Percentiles rank a stretch among this genome's conserved stretches.
phyloP scores from a whole-genome alignment of 352 stramenopile species.

The Blastocystis hominis region DNA sequence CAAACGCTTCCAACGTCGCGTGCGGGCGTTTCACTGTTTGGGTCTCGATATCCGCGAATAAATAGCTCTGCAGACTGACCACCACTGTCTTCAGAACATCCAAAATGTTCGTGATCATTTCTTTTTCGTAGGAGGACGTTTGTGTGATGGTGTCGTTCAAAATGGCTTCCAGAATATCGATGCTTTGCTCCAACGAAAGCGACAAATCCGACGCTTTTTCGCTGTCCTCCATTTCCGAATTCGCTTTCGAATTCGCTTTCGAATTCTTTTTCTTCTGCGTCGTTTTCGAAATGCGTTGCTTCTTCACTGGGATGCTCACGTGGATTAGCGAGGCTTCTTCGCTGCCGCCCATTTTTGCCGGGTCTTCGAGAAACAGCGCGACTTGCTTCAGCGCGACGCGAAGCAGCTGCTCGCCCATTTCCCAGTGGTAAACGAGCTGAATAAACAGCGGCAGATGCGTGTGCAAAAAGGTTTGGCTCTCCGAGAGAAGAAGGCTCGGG shows the following conservation, averaged over 20 bases:
- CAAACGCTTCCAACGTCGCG: background rate
- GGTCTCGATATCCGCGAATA: background rate
- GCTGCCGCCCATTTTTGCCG: background rate
- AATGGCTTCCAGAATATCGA: background rate
- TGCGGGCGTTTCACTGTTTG: background rate
- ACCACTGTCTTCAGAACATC: background rate
- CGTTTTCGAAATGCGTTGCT: background rate
- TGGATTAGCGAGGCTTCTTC: background rate
- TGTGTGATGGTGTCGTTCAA: constrained; percentile 10
- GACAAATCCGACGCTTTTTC: no score
- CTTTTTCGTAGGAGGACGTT: background rate
- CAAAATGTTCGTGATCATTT: background rate
- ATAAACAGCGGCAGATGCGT: constrained; percentile 26
- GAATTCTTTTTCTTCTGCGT: background rate
- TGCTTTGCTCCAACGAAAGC: background rate
- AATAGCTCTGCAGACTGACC: background rate
- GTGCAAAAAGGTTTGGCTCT: background rate
- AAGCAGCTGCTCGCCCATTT: background rate
- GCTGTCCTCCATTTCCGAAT: no score
- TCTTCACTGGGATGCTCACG: background rate
- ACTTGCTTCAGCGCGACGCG: background rate
- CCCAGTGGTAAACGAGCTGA: constrained; percentile 30
- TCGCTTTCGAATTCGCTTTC: no score
- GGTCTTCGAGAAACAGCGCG: background rate
- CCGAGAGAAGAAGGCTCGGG: background rate